phyloP scores from a whole-genome alignment of 441 rosid species.

The Melastoma candidum region DNA sequence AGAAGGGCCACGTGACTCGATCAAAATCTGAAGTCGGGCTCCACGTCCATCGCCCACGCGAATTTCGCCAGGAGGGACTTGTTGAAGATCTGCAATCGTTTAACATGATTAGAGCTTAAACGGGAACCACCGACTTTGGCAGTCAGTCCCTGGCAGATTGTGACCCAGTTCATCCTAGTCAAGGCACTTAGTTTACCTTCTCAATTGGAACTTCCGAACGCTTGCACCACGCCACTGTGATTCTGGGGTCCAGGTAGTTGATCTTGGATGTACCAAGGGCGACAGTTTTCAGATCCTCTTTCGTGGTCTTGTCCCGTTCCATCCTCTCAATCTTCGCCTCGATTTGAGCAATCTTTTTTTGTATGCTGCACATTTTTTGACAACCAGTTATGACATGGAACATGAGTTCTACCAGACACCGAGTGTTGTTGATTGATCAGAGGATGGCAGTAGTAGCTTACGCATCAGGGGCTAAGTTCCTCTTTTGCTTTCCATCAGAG shows the following conservation, averaged over 20 bases:
- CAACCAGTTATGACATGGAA: constrained; percentile 6
- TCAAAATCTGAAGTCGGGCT: constrained; percentile 95
- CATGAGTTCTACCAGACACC: not conserved
- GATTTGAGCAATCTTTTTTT: constrained; percentile 63
- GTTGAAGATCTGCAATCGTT: constrained; percentile 63
- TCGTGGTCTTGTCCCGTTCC: constrained; percentile 75
- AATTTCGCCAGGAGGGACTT: constrained; percentile 94
- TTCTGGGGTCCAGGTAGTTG: constrained; percentile 97
- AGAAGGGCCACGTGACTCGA: constrained; percentile 11
- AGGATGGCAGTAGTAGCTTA: constrained; percentile 23
- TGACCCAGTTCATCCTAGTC: constrained; percentile 2
- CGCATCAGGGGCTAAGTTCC: constrained; percentile 84
- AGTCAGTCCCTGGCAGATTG: too few relatives aligned
- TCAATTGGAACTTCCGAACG: constrained; percentile 97
- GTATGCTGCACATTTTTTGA: constrained; percentile 33
- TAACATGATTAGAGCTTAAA: too few relatives aligned
- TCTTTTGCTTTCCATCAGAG: constrained; percentile 85
- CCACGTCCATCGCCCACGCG: constrained; percentile 98
- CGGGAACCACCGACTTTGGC: too few relatives aligned
- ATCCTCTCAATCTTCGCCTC: constrained; percentile 73
- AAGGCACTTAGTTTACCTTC: constrained; percentile 43
- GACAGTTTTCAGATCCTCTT: constrained; percentile 89
- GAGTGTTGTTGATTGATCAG: constrained; percentile 2
- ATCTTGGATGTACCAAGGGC: constrained; percentile 97
- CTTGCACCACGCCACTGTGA: constrained; percentile 98